Conservation (phyloP, 1,139 yeast species). For the Suhomyces maxii region DNA sequence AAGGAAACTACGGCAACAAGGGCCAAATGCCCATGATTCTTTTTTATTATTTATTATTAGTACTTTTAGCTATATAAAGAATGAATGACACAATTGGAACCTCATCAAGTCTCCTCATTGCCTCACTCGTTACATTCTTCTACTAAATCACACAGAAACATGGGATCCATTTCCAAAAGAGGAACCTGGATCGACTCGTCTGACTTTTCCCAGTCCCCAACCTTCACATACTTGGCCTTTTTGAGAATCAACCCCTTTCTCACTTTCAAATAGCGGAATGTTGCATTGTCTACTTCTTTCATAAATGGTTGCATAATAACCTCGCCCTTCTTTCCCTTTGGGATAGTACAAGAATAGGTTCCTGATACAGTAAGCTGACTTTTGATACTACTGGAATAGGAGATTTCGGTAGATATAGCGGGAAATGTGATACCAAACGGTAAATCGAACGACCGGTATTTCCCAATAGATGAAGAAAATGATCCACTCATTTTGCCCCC, state of each 20-base stretch:
- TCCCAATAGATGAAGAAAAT: constrained; percentile 17
- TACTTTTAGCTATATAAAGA: too few relatives aligned
- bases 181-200: constrained; percentile 8
- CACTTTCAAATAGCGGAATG: constrained; percentile 10
- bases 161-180: constrained; percentile 14
- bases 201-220: constrained; percentile 12
- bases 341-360: constrained; percentile 19
- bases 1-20: too few relatives aligned
- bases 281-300: constrained; percentile 14
- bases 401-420: background rate
- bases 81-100: too few relatives aligned
- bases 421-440: constrained; percentile 1
- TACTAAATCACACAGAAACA: constrained; percentile 9
- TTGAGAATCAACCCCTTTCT: background rate
- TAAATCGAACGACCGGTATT: constrained; percentile 16
- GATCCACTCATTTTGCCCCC: constrained; percentile 22
- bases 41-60: too few relatives aligned
- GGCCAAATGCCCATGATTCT: too few relatives aligned
- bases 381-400: constrained; percentile 2
- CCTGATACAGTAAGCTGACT: constrained; percentile 13
- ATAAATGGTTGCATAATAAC: constrained; percentile 20
- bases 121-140: background rate
- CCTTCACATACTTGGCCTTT: background rate
- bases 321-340: constrained; percentile 22
- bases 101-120: background rate